phyloP scores from a whole-genome alignment of 371 early-diverging fungal genomes.

The Parasitella parasitica region DNA sequence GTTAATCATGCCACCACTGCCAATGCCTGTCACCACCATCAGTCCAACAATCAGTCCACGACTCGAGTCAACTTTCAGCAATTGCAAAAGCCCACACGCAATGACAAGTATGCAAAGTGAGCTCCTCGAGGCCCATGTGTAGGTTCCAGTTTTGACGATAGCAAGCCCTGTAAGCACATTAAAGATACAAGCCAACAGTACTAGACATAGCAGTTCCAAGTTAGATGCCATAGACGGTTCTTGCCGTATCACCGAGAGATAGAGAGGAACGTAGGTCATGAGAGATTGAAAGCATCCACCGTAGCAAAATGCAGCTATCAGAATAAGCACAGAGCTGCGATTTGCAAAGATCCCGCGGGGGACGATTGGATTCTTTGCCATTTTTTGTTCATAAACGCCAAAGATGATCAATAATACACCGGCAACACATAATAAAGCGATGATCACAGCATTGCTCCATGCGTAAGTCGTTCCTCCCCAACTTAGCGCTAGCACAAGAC shows the following conservation, averaged over 20 bases:
- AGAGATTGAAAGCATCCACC: slow-evolving; percentile 47
- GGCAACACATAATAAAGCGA: slow-evolving; percentile 49
- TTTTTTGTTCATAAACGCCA: slow-evolving; percentile 39
- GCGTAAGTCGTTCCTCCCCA: slow-evolving; percentile 47
- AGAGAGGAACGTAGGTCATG: slow-evolving; percentile 45
- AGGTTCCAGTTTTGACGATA: slow-evolving; percentile 39
- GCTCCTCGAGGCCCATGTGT: slow-evolving; percentile 39
- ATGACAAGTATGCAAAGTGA: slow-evolving; percentile 28
- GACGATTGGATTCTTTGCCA: slow-evolving; percentile 50
- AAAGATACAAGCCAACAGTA: slow-evolving; percentile 40
- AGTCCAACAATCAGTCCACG: slow-evolving; percentile 40
- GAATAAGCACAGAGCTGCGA: slow-evolving; percentile 50
- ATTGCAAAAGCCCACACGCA: slow-evolving; percentile 31
- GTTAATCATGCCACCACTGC: slow-evolving; percentile 68
- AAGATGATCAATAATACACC: slow-evolving; percentile 36
- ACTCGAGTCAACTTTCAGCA: slow-evolving; percentile 27
- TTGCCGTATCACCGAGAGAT: slow-evolving; percentile 37
- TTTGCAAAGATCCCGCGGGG: slow-evolving; percentile 50
- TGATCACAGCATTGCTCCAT: slow-evolving; percentile 49
- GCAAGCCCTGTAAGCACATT: slow-evolving; percentile 36
- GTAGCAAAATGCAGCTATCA: slow-evolving; percentile 36
- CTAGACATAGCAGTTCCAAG: slow-evolving; percentile 37
- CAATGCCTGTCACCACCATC: slow-evolving; percentile 60
- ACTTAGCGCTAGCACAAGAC: slow-evolving; percentile 33
- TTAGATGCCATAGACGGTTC: slow-evolving; percentile 39